phyloP scores from a whole-genome alignment of 129 eudicot genomes.

The Mikania micrantha region DNA sequence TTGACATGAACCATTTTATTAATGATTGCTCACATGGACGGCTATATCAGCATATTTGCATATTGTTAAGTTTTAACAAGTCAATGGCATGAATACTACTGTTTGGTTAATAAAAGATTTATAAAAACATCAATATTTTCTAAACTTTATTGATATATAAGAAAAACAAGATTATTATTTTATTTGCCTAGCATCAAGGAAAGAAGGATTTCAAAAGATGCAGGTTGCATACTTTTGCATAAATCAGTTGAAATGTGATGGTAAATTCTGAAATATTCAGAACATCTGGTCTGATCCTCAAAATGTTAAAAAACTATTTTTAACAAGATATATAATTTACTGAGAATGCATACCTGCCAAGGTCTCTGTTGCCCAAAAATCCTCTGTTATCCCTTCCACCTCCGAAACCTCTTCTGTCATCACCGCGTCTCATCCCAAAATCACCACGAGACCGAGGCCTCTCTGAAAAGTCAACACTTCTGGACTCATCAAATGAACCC shows the following conservation, averaged over 20 bases:
- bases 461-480: constrained; percentile 44
- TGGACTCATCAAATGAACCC: constrained; percentile 45
- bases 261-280: neutral
- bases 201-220: neutral
- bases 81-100: too few relatives aligned
- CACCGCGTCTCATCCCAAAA: constrained; percentile 62
- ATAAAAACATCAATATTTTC: neutral
- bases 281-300: neutral
- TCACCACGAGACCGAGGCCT: constrained; percentile 67
- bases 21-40: neutral
- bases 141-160: neutral
- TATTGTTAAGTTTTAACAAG: too few relatives aligned
- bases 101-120: neutral
- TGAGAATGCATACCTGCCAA: constrained; percentile 54
- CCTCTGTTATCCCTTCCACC: constrained; percentile 74
- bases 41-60: neutral
- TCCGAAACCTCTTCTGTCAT: constrained; percentile 55
- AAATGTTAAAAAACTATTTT: neutral
- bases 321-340: neutral
- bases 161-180: neutral
- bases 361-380: constrained; percentile 54
- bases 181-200: neutral
- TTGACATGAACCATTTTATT: neutral
- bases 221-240: neutral
- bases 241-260: neutral